Evolutionary conservation across 768 basidiomycete genomes (phyloP).

Genomic region (Termitomyces sp.): DNA sequence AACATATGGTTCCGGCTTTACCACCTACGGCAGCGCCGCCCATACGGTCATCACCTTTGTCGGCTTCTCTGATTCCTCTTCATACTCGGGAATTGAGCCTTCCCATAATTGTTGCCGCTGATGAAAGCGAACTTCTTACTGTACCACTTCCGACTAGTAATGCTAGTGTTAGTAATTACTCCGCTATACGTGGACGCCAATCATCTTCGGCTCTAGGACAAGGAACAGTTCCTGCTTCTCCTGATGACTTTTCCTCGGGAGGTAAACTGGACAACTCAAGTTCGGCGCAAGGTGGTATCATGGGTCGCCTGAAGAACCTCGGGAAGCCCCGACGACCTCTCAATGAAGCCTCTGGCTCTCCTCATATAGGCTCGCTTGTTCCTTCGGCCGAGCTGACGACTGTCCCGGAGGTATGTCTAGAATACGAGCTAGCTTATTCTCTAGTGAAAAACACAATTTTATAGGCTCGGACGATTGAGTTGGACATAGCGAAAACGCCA

Average conservation of each 20-base stretch:
- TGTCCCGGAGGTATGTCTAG: conserved; percentile 14
- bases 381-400: conserved; percentile 21
- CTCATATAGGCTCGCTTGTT: conserved; percentile 17
- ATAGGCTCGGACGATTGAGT: conserved; percentile 11
- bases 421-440: neutral
- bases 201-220: conserved; percentile 33
- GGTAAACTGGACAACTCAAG: conserved; percentile 32
- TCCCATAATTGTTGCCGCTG: conserved; percentile 30
- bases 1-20: conserved; percentile 62
- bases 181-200: conserved; percentile 39
- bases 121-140: conserved; percentile 19
- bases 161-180: conserved; percentile 44
- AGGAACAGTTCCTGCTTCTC: conserved; percentile 25
- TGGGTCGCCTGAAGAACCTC: conserved; percentile 75
- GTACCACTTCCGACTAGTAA: conserved; percentile 12
- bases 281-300: conserved; percentile 59
- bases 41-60: conserved; percentile 45
- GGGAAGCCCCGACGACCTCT: conserved; percentile 46
- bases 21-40: conserved; percentile 41
- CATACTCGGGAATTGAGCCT: conserved; percentile 20
- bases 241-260: conserved; percentile 47
- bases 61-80: conserved; percentile 55
- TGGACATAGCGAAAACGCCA: conserved; percentile 37
- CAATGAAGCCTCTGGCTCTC: conserved; percentile 25
- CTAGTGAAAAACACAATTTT: neutral